phyloP scores from a whole-genome alignment of 108 stramenopile genomes.

The Cyclotella cryptica region DNA sequence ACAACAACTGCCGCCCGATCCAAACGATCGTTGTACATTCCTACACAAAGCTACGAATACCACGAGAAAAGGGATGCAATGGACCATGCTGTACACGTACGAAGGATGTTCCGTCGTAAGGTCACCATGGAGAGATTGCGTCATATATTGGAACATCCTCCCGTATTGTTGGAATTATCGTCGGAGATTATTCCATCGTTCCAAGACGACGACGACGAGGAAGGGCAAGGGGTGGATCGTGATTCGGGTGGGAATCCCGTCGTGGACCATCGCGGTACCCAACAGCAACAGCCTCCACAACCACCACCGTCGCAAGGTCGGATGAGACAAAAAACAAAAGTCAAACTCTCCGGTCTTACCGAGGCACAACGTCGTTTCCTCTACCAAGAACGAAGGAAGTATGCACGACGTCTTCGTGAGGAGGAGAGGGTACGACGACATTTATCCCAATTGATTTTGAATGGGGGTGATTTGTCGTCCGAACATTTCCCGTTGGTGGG shows the following conservation, averaged over 20 bases:
- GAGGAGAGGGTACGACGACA: constrained; percentile 32
- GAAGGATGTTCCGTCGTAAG: constrained; percentile 37
- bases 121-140: constrained; percentile 22
- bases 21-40: not conserved
- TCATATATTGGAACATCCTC: constrained; percentile 24
- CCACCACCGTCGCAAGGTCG: not conserved
- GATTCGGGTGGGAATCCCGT: constrained; percentile 1
- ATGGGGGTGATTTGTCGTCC: not conserved
- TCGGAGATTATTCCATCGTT: constrained; percentile 10
- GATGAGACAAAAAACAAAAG: not conserved
- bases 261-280: not conserved
- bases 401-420: not conserved
- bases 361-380: constrained; percentile 15
- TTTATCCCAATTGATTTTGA: constrained; percentile 25
- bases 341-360: not conserved
- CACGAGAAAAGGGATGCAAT: constrained; percentile 1
- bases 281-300: not conserved
- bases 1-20: not conserved
- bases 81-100: constrained; percentile 5
- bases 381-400: constrained; percentile 13
- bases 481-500: not conserved
- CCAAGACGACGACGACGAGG: not conserved
- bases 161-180: constrained; percentile 20
- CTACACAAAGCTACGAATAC: not conserved
- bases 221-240: not conserved